phyloP scores from a whole-genome alignment of 306 rosid genomes.

The Spatholobus suberectus region DNA sequence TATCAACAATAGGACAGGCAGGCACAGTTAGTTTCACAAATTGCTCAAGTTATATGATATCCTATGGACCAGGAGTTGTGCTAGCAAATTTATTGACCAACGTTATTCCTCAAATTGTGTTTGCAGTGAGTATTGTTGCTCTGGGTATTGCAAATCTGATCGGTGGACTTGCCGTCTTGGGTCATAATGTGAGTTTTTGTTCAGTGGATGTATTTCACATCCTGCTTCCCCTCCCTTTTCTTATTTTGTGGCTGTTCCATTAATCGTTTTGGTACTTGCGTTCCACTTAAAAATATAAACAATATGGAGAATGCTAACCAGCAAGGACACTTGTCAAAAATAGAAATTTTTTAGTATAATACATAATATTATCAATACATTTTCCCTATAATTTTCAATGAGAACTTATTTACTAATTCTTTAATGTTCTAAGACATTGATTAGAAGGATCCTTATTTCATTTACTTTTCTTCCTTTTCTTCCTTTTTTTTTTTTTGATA shows the following conservation, averaged over 20 bases:
- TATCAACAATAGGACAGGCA: no score
- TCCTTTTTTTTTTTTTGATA: no score
- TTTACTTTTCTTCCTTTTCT: not conserved
- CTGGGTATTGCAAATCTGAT: constrained; percentile 77
- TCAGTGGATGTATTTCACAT: not conserved
- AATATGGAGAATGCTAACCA: not conserved
- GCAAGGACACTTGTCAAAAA: no score
- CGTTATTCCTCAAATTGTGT: not conserved
- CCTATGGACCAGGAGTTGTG: not conserved
- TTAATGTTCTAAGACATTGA: not conserved
- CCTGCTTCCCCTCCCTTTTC: not conserved
- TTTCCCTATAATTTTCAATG: not conserved
- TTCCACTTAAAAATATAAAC: not conserved
- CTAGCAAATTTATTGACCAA: not conserved
- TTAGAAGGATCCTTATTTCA: no score
- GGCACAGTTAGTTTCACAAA: not conserved
- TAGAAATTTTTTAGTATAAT: no score
- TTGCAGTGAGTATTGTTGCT: constrained; percentile 67
- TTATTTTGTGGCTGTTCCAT: not conserved
- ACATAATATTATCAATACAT: no score
- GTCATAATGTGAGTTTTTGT: constrained; percentile 63
- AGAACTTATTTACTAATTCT: not conserved
- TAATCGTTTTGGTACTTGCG: not conserved
- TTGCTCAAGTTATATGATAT: not conserved
- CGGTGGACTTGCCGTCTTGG: constrained; percentile 70